phyloP scores from a whole-genome alignment of 352 stramenopile genomes.

The Phytophthora pseudosyringae region DNA sequence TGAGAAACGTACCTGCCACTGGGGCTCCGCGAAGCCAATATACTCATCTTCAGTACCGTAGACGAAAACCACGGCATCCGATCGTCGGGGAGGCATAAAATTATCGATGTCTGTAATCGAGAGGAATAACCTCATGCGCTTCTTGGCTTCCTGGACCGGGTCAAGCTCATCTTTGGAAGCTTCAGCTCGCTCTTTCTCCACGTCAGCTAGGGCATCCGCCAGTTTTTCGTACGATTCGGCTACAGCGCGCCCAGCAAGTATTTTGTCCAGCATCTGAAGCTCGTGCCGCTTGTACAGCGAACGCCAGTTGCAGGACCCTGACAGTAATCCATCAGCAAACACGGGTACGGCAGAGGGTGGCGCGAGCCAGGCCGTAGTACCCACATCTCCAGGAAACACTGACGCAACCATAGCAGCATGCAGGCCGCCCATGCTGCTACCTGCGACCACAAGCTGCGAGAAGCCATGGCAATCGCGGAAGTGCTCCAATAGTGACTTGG shows the following conservation, averaged over 20 bases:
- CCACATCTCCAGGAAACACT: conserved; percentile 71
- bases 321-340: conserved; percentile 78
- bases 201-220: not conserved
- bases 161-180: conserved; percentile 31
- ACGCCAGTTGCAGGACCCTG: conserved; percentile 78
- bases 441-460: conserved; percentile 69
- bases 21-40: conserved; percentile 61
- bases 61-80: conserved; percentile 79
- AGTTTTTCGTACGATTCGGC: conserved; percentile 35
- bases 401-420: conserved; percentile 82
- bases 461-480: conserved; percentile 61
- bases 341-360: conserved; percentile 73
- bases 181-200: not conserved
- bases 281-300: conserved; percentile 77
- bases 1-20: conserved; percentile 54
- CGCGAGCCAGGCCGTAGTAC: conserved; percentile 71
- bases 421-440: conserved; percentile 79
- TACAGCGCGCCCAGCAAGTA: conserved; percentile 52
- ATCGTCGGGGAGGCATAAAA: conserved; percentile 63
- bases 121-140: conserved; percentile 77
- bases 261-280: conserved; percentile 71
- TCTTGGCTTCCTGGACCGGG: conserved; percentile 73
- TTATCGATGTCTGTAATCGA: conserved; percentile 88
- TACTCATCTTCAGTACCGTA: conserved; percentile 84
- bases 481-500: conserved; percentile 77